These are phyloP conservation scores for Colletotrichum tofieldiae DNA, from an alignment of 2,329 filamentous ascomycete genomes.

Conservation along the genomic window DNA sequence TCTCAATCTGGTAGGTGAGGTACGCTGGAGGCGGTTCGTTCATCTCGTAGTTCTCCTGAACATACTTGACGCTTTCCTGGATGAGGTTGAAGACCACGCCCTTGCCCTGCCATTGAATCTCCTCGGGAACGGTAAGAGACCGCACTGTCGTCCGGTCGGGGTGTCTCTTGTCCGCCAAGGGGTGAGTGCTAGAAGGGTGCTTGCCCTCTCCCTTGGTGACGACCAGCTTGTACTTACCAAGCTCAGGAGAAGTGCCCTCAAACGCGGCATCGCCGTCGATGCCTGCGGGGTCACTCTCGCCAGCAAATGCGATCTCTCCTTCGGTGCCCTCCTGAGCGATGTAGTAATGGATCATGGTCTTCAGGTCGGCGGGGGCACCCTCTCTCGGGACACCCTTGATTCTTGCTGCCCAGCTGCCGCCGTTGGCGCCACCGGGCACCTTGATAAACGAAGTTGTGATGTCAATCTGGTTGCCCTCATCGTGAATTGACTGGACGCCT, in stretches of 20 bases:
- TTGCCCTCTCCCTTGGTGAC: constrained; percentile 80
- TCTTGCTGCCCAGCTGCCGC: constrained; percentile 92
- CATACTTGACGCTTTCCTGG: constrained; percentile 64
- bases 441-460: constrained; percentile 96
- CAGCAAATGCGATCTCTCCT: constrained; percentile 72
- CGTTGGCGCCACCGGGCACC: constrained; percentile 86
- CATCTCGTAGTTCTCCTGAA: constrained; percentile 64
- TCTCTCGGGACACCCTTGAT: constrained; percentile 86
- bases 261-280: constrained; percentile 77
- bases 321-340: constrained; percentile 84
- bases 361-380: constrained; percentile 76
- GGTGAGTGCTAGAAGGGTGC: constrained; percentile 76
- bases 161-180: constrained; percentile 77
- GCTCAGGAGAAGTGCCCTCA: constrained; percentile 76
- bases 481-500: constrained; percentile 91
- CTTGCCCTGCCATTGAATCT: constrained; percentile 89
- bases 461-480: constrained; percentile 89
- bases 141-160: constrained; percentile 83
- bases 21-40: constrained; percentile 85
- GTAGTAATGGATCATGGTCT: constrained; percentile 87
- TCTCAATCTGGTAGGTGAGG: constrained; percentile 85
- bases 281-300: constrained; percentile 63
- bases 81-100: constrained; percentile 70
- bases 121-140: constrained; percentile 76
- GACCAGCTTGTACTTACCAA: constrained; percentile 86